These are phyloP conservation scores for Cryptosporidium parvum DNA, from an alignment of 169 alveolate genomes.

Conservation along the genomic window DNA sequence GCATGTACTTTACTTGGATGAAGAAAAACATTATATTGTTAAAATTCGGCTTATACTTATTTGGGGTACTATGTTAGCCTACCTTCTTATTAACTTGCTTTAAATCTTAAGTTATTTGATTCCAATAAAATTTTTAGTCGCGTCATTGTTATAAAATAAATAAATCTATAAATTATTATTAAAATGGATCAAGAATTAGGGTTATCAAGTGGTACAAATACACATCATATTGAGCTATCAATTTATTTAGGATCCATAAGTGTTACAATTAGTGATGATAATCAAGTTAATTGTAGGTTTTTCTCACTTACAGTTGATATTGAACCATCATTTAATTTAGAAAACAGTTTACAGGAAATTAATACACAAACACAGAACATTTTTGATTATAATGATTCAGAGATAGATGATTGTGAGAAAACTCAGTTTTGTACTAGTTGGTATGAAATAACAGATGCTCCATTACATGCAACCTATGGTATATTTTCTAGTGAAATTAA, in stretches of 20 bases:
- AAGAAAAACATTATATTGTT: background rate
- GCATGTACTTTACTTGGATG: background rate
- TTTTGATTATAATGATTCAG: constrained; percentile 33
- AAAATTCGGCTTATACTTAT: too few relatives aligned
- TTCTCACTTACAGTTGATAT: constrained; percentile 37
- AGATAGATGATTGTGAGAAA: constrained; percentile 3
- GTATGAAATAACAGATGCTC: constrained; percentile 15
- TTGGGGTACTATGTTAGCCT: background rate
- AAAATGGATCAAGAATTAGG: background rate
- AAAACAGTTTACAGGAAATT: background rate
- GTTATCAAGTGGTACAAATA: background rate
- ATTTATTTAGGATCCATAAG: constrained; percentile 24
- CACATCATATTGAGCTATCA: constrained; percentile 12
- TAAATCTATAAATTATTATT: constrained; percentile 5
- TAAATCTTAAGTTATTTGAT: background rate
- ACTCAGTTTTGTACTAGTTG: constrained; percentile 45
- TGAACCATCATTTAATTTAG: constrained; percentile 45
- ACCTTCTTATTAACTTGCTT: background rate
- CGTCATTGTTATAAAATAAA: background rate
- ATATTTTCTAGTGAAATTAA: constrained; percentile 35
- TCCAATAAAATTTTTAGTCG: background rate
- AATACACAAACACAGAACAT: background rate
- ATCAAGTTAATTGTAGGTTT: background rate
- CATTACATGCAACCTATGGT: background rate
- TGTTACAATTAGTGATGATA: constrained; percentile 28